phyloP scores from a whole-genome alignment of 495 filamentous ascomycete species.

The Aspergillus affinis region DNA sequence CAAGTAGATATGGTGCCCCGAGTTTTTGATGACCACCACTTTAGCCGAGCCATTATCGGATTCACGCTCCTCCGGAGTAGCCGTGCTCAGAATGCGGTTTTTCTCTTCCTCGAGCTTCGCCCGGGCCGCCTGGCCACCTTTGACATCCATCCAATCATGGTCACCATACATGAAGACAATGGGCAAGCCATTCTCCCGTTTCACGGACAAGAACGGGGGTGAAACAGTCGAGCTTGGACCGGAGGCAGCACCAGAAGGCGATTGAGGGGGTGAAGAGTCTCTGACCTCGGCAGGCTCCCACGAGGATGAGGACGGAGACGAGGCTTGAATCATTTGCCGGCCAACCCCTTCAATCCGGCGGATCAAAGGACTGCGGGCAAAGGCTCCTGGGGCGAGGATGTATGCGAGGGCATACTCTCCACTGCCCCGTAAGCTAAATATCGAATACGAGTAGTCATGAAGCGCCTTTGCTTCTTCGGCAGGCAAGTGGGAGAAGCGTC shows the following conservation, averaged over 20 bases:
- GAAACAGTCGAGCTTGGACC: constrained; percentile 9
- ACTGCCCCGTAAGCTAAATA: constrained; percentile 90
- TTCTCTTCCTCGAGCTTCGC: constrained; percentile 75
- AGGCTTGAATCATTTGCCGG: constrained; percentile 52
- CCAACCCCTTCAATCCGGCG: constrained; percentile 84
- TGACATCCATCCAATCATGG: constrained; percentile 97
- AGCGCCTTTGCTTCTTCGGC: constrained; percentile 77
- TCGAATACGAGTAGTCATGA: constrained; percentile 88
- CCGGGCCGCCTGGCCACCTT: constrained; percentile 77
- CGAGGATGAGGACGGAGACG: constrained; percentile 20
- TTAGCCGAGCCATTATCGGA: constrained; percentile 78
- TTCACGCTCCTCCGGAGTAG: constrained; percentile 65
- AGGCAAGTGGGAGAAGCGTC: constrained; percentile 87
- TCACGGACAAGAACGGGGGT: constrained; percentile 18
- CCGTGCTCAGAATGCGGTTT: constrained; percentile 53
- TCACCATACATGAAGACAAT: constrained; percentile 94
- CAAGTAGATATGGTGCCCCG: constrained; percentile 87
- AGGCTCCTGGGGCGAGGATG: constrained; percentile 88
- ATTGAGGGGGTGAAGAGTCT: constrained; percentile 1
- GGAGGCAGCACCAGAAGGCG: constrained; percentile 6
- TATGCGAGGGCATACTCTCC: constrained; percentile 95
- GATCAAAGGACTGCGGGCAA: constrained; percentile 85
- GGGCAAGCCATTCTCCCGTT: constrained; percentile 73
- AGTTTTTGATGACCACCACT: constrained; percentile 76
- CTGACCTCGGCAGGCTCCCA: constrained; percentile 15